Base-by-base conservation (phyloP, 73 alveolate species). In the Uronychia binucleata region DNA sequence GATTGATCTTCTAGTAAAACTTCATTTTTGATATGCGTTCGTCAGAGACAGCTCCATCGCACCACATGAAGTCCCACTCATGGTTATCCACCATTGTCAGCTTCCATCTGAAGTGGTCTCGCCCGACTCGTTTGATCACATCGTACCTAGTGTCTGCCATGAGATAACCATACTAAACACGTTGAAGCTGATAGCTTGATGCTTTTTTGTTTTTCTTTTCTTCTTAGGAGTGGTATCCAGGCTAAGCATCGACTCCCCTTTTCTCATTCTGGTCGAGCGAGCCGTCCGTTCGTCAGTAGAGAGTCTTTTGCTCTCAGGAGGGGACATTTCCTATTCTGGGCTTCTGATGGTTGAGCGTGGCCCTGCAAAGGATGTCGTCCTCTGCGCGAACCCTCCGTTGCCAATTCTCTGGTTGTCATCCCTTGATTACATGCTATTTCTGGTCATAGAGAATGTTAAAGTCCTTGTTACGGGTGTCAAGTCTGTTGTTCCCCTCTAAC, bases 1-100 rank as follows among this genome's bases (percentile, higher is more conserved):
- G 99, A 87, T 96, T 96, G 74, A 91, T 89, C 83, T 84, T 81
- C 82, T 95, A 94, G 80, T 91, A 85, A 84, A 91, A 96, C 59
- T 84, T 85, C 89, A 90, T 67, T 28, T 89, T 86, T 74, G 77
- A 35, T 0, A 90, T 84, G 59, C 79, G 85, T 58, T 90, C 95
- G 1, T 87, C 87, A 5, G 84, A 75, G 67, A 90, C 75, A 0
- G 59, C 92, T 0, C 76, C 58, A 58, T 90, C 95, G 13, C 84
- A 58, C 95, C 95, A 90, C 31, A 90, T 33, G 26, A 90, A 67
- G 74, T 90, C 91, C 92, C 97, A 95, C 59, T 88, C 95, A 35
- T 87, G 90, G 33, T 34, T 58, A 26, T 78, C 84, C 32, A 31
- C 35, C 30, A 30, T 31, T 14, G 90, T 33, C 14, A 77, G 57